Evolutionary conservation across 2,329 filamentous ascomycete genomes (phyloP).

Genomic region (Hymenoscyphus infarciens): DNA sequence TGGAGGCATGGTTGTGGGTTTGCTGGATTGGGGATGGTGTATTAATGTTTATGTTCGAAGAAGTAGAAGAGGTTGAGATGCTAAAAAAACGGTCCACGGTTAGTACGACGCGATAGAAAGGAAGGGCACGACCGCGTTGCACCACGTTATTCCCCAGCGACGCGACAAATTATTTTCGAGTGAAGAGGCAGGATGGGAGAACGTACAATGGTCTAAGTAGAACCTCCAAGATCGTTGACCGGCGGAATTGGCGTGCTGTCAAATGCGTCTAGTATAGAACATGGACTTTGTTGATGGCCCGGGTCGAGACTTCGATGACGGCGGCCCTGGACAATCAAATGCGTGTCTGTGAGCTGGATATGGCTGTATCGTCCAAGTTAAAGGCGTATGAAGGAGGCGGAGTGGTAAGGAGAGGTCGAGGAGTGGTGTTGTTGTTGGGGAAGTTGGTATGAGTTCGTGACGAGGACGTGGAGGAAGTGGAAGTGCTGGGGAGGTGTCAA

Average conservation of each 20-base stretch:
- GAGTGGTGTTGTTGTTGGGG: conserved; percentile 32
- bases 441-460: conserved; percentile 22
- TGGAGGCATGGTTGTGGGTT: conserved; percentile 46
- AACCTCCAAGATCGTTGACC: conserved; percentile 12
- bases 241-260: conserved; percentile 17
- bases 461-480: conserved; percentile 29
- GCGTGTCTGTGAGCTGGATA: conserved; percentile 19
- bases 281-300: conserved; percentile 29
- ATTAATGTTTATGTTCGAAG: conserved; percentile 36
- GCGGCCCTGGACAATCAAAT: conserved; percentile 20
- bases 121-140: conserved; percentile 29
- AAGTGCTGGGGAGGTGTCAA: conserved; percentile 18
- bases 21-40: conserved; percentile 12
- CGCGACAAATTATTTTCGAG: conserved; percentile 21
- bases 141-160: conserved; percentile 14
- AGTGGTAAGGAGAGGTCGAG: conserved; percentile 33
- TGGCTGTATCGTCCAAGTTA: conserved; percentile 12
- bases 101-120: conserved; percentile 25
- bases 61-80: conserved; percentile 1
- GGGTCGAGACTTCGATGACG: conserved; percentile 11
- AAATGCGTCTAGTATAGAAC: conserved; percentile 15
- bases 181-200: background rate
- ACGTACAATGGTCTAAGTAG: conserved; percentile 27
- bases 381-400: conserved; percentile 27
- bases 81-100: conserved; percentile 12